phyloP scores from a whole-genome alignment of 768 basidiomycete genomes.

The Agaricus blazei region DNA sequence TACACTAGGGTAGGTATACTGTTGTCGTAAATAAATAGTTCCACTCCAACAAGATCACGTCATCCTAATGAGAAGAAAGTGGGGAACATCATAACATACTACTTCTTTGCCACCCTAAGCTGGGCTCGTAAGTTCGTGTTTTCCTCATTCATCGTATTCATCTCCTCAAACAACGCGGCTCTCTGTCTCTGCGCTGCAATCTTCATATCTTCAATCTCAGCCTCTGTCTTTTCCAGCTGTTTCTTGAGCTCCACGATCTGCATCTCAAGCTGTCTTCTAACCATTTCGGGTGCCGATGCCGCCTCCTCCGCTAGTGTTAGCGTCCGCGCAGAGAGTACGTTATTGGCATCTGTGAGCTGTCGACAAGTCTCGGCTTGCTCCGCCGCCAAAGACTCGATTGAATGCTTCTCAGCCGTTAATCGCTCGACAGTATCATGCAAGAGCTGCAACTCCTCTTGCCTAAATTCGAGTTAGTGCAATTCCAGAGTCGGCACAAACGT shows the following conservation, averaged over 20 bases:
- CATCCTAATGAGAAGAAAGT: conserved; percentile 1
- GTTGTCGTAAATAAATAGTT: neutral
- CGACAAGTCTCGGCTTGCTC: conserved; percentile 71
- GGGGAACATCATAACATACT: neutral
- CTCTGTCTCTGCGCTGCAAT: conserved; percentile 76
- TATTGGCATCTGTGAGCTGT: conserved; percentile 77
- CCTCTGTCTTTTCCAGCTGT: conserved; percentile 57
- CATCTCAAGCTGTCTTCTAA: conserved; percentile 57
- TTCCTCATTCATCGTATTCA: conserved; percentile 79
- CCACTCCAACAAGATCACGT: neutral
- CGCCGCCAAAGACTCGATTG: conserved; percentile 61
- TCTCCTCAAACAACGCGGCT: conserved; percentile 82
- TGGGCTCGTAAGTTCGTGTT: conserved; percentile 69
- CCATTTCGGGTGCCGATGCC: conserved; percentile 47
- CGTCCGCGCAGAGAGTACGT: conserved; percentile 65
- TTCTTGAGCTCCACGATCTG: conserved; percentile 59
- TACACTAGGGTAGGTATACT: neutral
- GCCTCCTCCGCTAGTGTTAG: conserved; percentile 70
- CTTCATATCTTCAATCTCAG: conserved; percentile 64
- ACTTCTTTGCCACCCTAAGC: conserved; percentile 56
- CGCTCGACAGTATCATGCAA: conserved; percentile 62
- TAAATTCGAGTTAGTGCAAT: conserved; percentile 21
- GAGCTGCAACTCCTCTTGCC: conserved; percentile 60
- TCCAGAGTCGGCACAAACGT: conserved; percentile 14
- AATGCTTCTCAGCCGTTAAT: conserved; percentile 55